Evolutionary conservation across 495 filamentous ascomycete genomes (phyloP), one percentile per base, ranked within the genome.

Genomic region (Staphylotrichum tortipilum): DNA sequence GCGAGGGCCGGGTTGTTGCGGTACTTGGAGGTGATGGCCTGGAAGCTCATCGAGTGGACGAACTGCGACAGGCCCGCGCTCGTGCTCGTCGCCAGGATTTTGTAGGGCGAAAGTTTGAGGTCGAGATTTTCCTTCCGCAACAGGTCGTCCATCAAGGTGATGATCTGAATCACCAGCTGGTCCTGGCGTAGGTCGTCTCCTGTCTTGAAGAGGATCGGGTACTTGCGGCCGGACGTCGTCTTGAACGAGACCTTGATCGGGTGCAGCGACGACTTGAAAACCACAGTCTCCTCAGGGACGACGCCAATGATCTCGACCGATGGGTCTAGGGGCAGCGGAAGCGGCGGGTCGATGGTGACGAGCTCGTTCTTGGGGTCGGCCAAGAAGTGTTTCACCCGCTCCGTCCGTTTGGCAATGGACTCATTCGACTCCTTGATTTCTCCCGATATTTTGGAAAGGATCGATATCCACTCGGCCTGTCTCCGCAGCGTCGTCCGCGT

Each of bases 131-230:
- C 92, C 57, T 97, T 96, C 40, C 84, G 86, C 11, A 99, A 79
- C 14, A 99, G 82, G 23, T 89, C 85, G 59, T 99, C 92, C 92
- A 99, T 99, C 40, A 99, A 77, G 2, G 85, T 94, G 64, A 99
- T 94, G 58, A 97, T 96, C 54, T 99, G 92, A 53, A 99, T 94
- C 39, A 97, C 89, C 0, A 99, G 79, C 65, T 99, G 92, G 58
- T 99, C 92, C 67, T 99, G 92, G 1, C 92, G 86, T 33, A 99
- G 77, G 61, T 99, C 92, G 60, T 99, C 92, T 34, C 92, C 92
- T 3, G 89, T 89, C 67, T 99, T 99, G 78, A 97, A 97, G 38
- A 96, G 81, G 44, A 99, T 82, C 15, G 89, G 84, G 64, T 97
- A 97, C 52, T 83, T 84, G 33, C 74, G 72, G 4, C 85, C 85